Percentiles rank a stretch among this genome's conserved stretches.
phyloP scores from a whole-genome alignment of 2,329 filamentous ascomycete genomes.

The Pseudophaeomoniella oleicola region DNA sequence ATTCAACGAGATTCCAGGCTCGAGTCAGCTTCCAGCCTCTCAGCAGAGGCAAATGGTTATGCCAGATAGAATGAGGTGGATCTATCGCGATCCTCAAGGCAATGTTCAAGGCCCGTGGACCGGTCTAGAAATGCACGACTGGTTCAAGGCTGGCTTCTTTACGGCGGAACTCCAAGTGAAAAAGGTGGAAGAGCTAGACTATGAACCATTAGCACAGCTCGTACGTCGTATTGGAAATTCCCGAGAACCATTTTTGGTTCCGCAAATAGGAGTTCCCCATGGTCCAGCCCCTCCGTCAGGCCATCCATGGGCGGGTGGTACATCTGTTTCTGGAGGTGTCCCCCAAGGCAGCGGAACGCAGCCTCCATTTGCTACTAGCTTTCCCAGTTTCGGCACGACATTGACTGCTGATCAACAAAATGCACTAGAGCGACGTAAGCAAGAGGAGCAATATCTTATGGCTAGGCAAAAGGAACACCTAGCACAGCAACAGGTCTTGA shows the following conservation, averaged over 20 bases:
- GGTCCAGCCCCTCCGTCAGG: constrained; percentile 43
- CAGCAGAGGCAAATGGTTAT: constrained; percentile 90
- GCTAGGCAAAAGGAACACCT: constrained; percentile 90
- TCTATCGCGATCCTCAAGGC: constrained; percentile 89
- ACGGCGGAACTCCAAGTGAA: constrained; percentile 88
- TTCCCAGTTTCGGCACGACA: constrained; percentile 92
- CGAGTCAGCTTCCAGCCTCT: constrained; percentile 51
- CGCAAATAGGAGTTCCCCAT: constrained; percentile 89
- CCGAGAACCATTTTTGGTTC: constrained; percentile 89
- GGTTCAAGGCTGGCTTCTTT: constrained; percentile 98
- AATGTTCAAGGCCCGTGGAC: constrained; percentile 90
- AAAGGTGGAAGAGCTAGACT: constrained; percentile 84
- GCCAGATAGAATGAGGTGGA: constrained; percentile 98
- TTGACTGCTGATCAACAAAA: constrained; percentile 97
- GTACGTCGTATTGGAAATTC: constrained; percentile 95
- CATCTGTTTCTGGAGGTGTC: constrained; percentile 34
- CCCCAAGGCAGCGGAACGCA: constrained; percentile 46
- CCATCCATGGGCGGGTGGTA: constrained; percentile 28
- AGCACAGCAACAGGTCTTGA: constrained; percentile 66
- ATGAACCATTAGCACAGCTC: constrained; percentile 86
- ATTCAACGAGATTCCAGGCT: constrained; percentile 32
- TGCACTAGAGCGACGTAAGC: constrained; percentile 86
- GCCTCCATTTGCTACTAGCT: constrained; percentile 82
- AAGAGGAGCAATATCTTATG: constrained; percentile 95
- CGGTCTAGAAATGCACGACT: constrained; percentile 97